Evolutionary conservation across 345 rosid species (phyloP).

Genomic region (Bruguiera parviflora): DNA sequence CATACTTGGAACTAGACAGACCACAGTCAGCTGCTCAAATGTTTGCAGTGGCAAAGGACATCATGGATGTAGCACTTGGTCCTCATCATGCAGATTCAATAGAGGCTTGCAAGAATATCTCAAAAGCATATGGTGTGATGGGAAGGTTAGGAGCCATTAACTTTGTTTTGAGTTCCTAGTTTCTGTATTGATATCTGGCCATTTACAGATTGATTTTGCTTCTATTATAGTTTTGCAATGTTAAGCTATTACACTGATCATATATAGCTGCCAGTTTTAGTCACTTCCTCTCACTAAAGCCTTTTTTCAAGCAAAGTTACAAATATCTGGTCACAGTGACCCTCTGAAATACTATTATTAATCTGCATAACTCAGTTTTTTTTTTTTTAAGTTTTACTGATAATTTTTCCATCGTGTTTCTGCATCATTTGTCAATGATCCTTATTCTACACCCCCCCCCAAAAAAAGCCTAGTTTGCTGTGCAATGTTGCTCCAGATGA

Average conservation of each 20-base stretch:
- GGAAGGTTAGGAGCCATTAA: conserved; percentile 59
- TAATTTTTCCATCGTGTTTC: too few species aligned
- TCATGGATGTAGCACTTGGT: conserved; percentile 93
- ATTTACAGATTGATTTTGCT: not conserved
- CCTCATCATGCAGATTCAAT: conserved; percentile 85
- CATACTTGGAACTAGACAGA: conserved; percentile 83
- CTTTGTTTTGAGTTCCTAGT: conserved; percentile 6
- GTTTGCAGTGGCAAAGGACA: conserved; percentile 92
- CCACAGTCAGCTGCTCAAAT: conserved; percentile 93
- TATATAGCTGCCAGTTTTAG: not conserved
- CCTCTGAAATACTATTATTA: not conserved
- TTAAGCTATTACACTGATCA: not conserved
- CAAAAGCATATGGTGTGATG: conserved; percentile 76
- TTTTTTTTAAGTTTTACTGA: too few species aligned
- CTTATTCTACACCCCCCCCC: too few species aligned
- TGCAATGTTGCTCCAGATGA: too few species aligned
- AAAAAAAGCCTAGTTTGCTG: too few species aligned
- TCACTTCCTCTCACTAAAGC: not conserved
- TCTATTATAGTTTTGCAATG: conserved; percentile 11
- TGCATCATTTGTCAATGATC: too few species aligned
- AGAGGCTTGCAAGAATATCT: conserved; percentile 89
- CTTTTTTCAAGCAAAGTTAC: conserved; percentile 5
- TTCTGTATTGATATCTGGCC: not conserved
- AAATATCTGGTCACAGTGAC: not conserved
- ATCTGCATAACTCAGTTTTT: too few species aligned